Evolutionary conservation across 164 flowering plant genomes (phyloP).

Genomic region (Sextonia rubra): DNA sequence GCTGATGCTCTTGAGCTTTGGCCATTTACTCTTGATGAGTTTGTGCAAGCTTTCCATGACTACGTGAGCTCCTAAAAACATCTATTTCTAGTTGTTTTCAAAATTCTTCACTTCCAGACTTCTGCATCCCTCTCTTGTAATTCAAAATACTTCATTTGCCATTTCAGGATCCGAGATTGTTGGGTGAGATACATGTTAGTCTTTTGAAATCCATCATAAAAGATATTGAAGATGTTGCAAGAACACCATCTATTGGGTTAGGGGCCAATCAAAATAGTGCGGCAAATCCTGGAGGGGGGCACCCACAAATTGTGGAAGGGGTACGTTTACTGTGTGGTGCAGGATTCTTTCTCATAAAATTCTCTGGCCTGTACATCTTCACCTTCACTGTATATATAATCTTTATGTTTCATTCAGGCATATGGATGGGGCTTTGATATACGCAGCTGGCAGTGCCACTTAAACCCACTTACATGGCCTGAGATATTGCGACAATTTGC

Average conservation of each 20-base stretch:
- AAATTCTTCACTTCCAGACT: conserved; percentile 1
- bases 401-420: conserved; percentile 45
- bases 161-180: conserved; percentile 71
- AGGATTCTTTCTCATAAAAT: not conserved
- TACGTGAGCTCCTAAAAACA: conserved; percentile 45
- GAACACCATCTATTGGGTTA: conserved; percentile 61
- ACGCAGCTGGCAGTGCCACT: conserved; percentile 69
- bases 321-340: conserved; percentile 28
- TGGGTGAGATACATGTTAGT: conserved; percentile 81
- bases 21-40: conserved; percentile 96
- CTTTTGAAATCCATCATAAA: conserved; percentile 68
- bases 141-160: not conserved
- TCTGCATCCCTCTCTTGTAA: not conserved
- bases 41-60: conserved; percentile 90
- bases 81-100: not conserved
- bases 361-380: not conserved
- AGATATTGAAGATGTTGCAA: conserved; percentile 94
- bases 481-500: conserved; percentile 84
- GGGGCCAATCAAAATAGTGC: conserved; percentile 61
- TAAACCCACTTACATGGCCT: conserved; percentile 90
- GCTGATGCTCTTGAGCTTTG: conserved; percentile 89
- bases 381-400: not conserved
- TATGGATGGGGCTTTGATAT: conserved; percentile 98
- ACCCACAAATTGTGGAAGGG: conserved; percentile 92
- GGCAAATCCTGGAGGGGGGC: conserved; percentile 87